Evolutionary conservation across 306 rosid genomes (phyloP), one percentile per base, ranked within the genome.

Genomic region (Castanea crenata): DNA sequence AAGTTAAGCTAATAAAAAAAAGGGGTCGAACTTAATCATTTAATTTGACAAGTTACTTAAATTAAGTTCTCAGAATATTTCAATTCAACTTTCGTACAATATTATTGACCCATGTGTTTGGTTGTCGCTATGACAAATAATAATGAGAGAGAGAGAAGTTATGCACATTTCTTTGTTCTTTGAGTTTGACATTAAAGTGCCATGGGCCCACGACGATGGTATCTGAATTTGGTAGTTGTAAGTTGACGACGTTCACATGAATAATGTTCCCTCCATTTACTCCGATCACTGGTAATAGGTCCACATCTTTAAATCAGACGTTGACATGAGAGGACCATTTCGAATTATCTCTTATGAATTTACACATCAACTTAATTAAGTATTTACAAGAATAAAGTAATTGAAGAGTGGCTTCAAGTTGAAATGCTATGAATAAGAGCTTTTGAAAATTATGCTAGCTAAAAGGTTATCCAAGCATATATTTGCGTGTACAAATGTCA

Each of bases 201-300:
- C 74, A 25, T 1, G 27, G 27, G 27, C 27, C 27, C 27, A 85
- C 75, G 74, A 80, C 67, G 81, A 83, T 81, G 79, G 88, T 78
- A 78, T 88, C 88, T 87, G 92, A 86, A 88, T 83, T 82, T 88
- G 97, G 97, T 92, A 85, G 94, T 88, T 90, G 94, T 55, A 88
- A 86, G 97, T 87, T 91, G 83, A 84, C 89, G 87, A 86, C 85
- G 90, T 87, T 90, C 95, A 94, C 98, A 94, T 91, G 97, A 92
- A 87, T 86, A 92, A 86, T 89, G 98, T 88, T 92, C 92, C 94
- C 93, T 83, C 83, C 88, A 89, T 92, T 91, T 88, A 94, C 94
- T 89, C 85, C 97, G 86, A 87, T 92, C 86, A 76, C 96, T 86
- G 86, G 72, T 76, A 84, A 76, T 75, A 82, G 97, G 93, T 84